Evolutionary conservation across 352 stramenopile species (phyloP).

Genomic region (Saprolegnia diclina): DNA sequence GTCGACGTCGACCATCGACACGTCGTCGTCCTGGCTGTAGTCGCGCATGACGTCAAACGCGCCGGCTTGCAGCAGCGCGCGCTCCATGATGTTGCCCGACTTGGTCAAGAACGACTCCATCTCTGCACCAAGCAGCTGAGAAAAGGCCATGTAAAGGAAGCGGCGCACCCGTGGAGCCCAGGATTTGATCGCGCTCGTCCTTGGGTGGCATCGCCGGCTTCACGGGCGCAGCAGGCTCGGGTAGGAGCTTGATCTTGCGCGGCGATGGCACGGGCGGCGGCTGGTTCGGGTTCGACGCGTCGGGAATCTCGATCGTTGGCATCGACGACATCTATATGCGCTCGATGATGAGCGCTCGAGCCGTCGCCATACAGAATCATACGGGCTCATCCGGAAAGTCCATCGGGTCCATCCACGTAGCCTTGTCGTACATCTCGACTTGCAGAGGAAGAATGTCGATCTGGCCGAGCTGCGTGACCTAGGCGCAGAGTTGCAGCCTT

Average conservation of each 20-base stretch:
- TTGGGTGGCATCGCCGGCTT: constrained; percentile 11
- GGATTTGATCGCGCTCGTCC: constrained; percentile 20
- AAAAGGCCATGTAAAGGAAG: constrained; percentile 1
- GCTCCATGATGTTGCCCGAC: constrained; percentile 73
- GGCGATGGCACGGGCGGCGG: constrained; percentile 5
- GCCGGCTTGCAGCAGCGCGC: constrained; percentile 60
- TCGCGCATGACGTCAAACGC: constrained; percentile 85
- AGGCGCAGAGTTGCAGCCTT: not conserved
- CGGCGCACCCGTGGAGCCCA: constrained; percentile 4
- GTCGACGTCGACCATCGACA: constrained; percentile 56
- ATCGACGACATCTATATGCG: constrained; percentile 4
- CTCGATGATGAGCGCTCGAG: not conserved
- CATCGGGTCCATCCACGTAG: constrained; percentile 23
- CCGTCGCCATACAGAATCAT: not conserved
- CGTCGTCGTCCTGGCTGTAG: constrained; percentile 44
- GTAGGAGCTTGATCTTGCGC: not conserved
- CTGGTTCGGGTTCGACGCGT: not conserved
- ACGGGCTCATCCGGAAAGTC: constrained; percentile 13
- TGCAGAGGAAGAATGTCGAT: constrained; percentile 24
- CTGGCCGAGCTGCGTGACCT: constrained; percentile 21
- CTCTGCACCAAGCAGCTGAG: constrained; percentile 35
- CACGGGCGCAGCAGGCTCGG: not conserved
- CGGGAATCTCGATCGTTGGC: constrained; percentile 7
- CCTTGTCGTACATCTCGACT: constrained; percentile 27
- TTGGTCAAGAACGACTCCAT: constrained; percentile 76